Evolutionary conservation across 257 asterid species (phyloP), one percentile per base, ranked within the genome.

Genomic region (Cruciata laevipes): DNA sequence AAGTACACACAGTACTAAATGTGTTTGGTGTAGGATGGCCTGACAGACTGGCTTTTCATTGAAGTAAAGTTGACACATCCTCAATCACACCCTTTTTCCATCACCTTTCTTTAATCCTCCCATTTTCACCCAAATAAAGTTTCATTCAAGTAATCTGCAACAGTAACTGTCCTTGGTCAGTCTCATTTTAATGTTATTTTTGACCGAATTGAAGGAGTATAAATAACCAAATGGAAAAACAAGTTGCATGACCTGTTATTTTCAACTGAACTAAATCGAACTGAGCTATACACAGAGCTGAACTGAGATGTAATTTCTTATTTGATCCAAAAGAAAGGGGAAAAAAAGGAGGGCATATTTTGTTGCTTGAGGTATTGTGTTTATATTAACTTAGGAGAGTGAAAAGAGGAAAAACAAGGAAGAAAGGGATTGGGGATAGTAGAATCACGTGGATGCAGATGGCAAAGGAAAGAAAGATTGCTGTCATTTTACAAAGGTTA

Each of bases 361-460:
- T 77, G 71, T 81, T 84, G 83, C 86, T 81, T 84, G 82, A 49
- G 60, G 61, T 71, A 71, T 71, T 74, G 79, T 75, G 81, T 61
- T 40, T 40, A 44, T 12, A 44, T n/a, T 2, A 12, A 44, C 52
- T 44, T 13, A 47, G 16, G 11, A 47, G n/a, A 16, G 25, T 53
- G 12, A 76, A 71, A 66, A 77, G 70, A 68, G 30, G 61, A 55
- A 55, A 55, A 55, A 55, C 16, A 55, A 17, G 61, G 61, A 20
- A 55, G 59, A 21, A 21, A 57, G 62, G 32, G 32, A 59, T 24
- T 24, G 38, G 35, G 63, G 64, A 5, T 12, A 24, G n/a, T 68
- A 69, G 73, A 27, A 77, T 80, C 88, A 81, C 90, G 86, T 88
- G 96, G 79, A 49, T 2, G 35, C 37, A 58, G 63, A 62, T 77